Evolutionary conservation across 1,284 basidiomycete species (phyloP), one percentile per base, ranked within the genome.

Genomic region (Ustilago sp.): DNA sequence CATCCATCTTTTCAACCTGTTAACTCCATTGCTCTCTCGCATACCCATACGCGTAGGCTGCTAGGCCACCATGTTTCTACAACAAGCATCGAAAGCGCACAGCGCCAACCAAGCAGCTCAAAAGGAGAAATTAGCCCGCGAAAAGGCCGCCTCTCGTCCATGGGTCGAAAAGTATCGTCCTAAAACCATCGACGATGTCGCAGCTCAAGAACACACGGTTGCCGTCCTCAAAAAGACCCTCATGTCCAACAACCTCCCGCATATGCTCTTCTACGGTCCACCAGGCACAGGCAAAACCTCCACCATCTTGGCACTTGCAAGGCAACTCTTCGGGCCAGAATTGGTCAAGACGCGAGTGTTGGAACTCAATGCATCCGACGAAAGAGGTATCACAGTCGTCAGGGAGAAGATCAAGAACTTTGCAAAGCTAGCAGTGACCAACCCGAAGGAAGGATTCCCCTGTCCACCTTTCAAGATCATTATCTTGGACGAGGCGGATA

Each of bases 121-220:
- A 31, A 75, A 77, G 56, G 70, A 70, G 50, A 73, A 74, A 48
- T 64, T 74, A 45, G 77, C 70, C 60, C 65, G 63, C 55, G 68
- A 68, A 34, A 65, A 66, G n/a, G 74, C 77, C 4, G 68, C 74
- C 45, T 86, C 92, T 39, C 94, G 97, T 85, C 95, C 95, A 72
- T 98, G 95, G 95, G 94, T 98, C 0, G 95, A 98, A 88, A 98
- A 98, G 90, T 98, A 98, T 86, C 93, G 97, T 65, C 96, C 97
- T 59, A 94, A 95, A 87, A 98, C 95, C 28, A 98, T 99, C 80
- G 94, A 98, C 81, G 96, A 99, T 86, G 92, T 99, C 59, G 94
- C 95, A 31, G 93, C 95, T 0, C 96, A 99, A 87, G 96, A 98
- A 69, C 94, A 99, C 85, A 98, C 95, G 0, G 93, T 98, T 36